Evolutionary conservation across 2,329 filamentous ascomycete genomes (phyloP), one percentile per base, ranked within the genome.

Genomic region (Colletotrichum scovillei): DNA sequence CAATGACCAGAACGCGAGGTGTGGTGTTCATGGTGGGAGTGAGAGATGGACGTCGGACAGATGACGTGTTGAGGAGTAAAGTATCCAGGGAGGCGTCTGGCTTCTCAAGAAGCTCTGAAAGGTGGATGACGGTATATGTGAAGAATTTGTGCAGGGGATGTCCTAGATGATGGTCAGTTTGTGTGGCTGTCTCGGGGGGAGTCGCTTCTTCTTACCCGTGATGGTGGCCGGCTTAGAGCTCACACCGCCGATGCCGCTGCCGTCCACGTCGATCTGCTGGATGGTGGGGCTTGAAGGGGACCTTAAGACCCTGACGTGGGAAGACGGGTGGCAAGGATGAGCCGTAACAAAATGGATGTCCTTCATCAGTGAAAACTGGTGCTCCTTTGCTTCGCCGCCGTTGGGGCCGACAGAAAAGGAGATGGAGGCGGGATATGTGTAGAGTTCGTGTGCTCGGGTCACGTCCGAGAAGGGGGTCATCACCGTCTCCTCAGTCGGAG

Each of bases 321-420:
- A 85, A 1, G 89, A 90, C 1, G 89, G 87, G 5, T 89, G 86
- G 76, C 91, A 93, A 0, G 91, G 91, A 76, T 92, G 90, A 0
- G 90, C 90, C 0, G 91, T 92, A 22, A 92, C 89, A 78, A 93
- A 93, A 76, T 88, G 88, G 26, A 92, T 86, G 71, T 93, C 91
- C 75, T 90, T 88, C 6, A 82, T 81, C 11, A 93, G 80, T 1
- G 85, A 77, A 64, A 87, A 85, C 1, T 83, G 84, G 65, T 86
- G 76, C 68, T 86, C 82, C 57, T 85, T 82, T 1, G 84, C 82
- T 2, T 81, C 78, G 2, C 83, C 81, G 35, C 86, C 85, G 46
- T 84, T 80, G 14, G 81, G 81, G 11, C 63, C 67, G 5, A 87
- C 81, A 1, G 79, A 79, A 74, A 88, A 88, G 5, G 81, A 76